Conservation (phyloP, 768 basidiomycete genomes). For the Mycena kentingensis region DNA sequence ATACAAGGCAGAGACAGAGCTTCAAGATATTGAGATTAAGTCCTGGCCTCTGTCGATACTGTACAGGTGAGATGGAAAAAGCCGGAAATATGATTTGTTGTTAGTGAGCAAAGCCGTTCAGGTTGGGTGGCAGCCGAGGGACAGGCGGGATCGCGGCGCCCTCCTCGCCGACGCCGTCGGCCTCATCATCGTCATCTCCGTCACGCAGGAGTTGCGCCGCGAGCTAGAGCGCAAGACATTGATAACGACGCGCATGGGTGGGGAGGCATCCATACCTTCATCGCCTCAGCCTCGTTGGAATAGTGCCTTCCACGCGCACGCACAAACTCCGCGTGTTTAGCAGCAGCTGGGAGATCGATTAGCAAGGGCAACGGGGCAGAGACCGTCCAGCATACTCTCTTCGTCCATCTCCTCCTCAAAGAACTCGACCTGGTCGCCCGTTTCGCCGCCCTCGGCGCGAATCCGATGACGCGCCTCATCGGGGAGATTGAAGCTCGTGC, state of each 20-base stretch:
- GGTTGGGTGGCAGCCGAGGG: too few relatives aligned
- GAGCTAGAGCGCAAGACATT: slow-evolving; percentile 43
- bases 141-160: slow-evolving; percentile 1
- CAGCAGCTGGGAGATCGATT: slow-evolving; percentile 55
- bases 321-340: slow-evolving; percentile 81
- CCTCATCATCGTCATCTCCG: slow-evolving; percentile 57
- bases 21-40: too few relatives aligned
- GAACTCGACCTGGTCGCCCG: slow-evolving; percentile 71
- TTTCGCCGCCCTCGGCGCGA: slow-evolving; percentile 54
- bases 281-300: slow-evolving; percentile 89
- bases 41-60: too few relatives aligned
- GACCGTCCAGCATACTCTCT: slow-evolving; percentile 59
- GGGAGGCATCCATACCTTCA: slow-evolving; percentile 63
- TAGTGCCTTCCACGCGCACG: slow-evolving; percentile 83
- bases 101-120: too few relatives aligned
- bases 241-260: background rate
- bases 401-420: slow-evolving; percentile 86
- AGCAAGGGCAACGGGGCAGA: background rate
- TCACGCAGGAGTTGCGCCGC: slow-evolving; percentile 64
- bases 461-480: slow-evolving; percentile 66
- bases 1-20: too few relatives aligned
- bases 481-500: slow-evolving; percentile 83
- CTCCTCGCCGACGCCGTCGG: slow-evolving; percentile 26
- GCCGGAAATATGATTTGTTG: too few relatives aligned
- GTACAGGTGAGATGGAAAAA: too few relatives aligned